Base-by-base conservation (phyloP, 495 filamentous ascomycete species). In the Aspergillus incahuasiensis region DNA sequence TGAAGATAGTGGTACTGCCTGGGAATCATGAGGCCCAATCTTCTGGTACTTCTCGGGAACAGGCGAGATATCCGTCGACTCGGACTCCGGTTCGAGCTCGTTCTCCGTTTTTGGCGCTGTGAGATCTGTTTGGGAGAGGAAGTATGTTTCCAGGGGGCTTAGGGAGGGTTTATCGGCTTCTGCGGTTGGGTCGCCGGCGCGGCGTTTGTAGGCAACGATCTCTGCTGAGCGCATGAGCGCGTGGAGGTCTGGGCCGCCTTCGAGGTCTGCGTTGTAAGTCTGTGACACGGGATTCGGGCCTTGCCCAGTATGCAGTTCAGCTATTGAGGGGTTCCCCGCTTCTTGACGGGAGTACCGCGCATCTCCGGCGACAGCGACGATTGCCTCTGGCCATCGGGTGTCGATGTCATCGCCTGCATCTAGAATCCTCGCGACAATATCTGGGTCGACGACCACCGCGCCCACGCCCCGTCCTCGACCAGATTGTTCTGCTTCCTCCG, bases 181-280 rank as follows among this genome's bases (percentile, higher is more conserved):
- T 16, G 20, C 49, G 3, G 47, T 45, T 2, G 48, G 41, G 16
- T 57, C 50, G 13, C 65, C 65, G 22, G 66, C 63, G 32, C 71
- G 68, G 34, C 86, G 64, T 63, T 86, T 89, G 56, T 83, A 82
- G 2, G 90, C 89, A 54, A 97, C 84, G 72, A 97, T 86, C 55
- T 85, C 91, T 55, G 94, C 87, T n/a, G 85, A 90, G 48, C 95
- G 80, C 79, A 97, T 85, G 12, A 89, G 80, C 6, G 90, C 82
- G 64, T 98, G 94, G 15, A 86, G 82, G 76, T 91, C 86, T 1
- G 85, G 81, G 53, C 94, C 91, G 40, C 88, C 90, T 30, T 69
- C 73, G 9, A 62, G 20, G 42, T 76, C 70, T 0, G 68, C 42
- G 13, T 71, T 52, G 42, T 73, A 77, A 8, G 41, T 59, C 6